Percentiles rank a stretch among this genome's conserved stretches.
phyloP scores from a whole-genome alignment of 768 basidiomycete species.

The Rubroboletus satanas region DNA sequence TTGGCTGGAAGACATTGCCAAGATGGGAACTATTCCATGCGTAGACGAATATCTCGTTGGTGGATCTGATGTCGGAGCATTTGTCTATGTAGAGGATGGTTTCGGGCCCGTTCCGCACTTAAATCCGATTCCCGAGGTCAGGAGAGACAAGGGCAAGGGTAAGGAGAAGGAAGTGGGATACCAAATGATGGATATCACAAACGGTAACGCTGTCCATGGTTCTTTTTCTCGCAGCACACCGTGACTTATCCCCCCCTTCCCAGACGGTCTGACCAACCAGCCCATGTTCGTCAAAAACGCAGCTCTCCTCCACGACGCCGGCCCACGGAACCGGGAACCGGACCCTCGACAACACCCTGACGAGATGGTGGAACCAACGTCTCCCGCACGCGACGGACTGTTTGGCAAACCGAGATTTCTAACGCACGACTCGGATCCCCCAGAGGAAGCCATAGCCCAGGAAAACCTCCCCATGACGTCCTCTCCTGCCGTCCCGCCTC shows the following conservation, averaged over 20 bases:
- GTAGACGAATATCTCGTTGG: constrained; percentile 33
- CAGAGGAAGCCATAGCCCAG: constrained; percentile 4
- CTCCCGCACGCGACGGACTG: background rate
- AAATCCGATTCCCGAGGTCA: constrained; percentile 3
- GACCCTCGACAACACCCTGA: background rate
- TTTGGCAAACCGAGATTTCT: constrained; percentile 39
- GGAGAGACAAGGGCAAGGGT: constrained; percentile 30
- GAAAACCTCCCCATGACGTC: constrained; percentile 1
- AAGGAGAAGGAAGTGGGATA: constrained; percentile 31
- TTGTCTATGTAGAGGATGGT: constrained; percentile 33
- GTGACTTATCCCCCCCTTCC: background rate
- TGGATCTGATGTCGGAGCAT: constrained; percentile 34
- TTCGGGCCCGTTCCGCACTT: constrained; percentile 8
- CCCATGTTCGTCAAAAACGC: constrained; percentile 21
- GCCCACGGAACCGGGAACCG: background rate
- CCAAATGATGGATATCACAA: constrained; percentile 36
- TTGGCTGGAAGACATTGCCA: constrained; percentile 66
- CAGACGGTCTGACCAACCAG: constrained; percentile 6
- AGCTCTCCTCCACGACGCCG: constrained; percentile 19
- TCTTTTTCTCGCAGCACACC: background rate
- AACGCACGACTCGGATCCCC: constrained; percentile 20
- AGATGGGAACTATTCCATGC: constrained; percentile 45
- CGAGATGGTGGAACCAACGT: background rate
- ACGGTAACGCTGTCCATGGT: constrained; percentile 23
- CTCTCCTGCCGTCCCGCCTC: constrained; percentile 21